Percentiles rank a stretch among this genome's conserved stretches.
Evolutionary conservation across 1,284 basidiomycete species (phyloP).

Genomic region (Stygiomarasmius scandens): DNA sequence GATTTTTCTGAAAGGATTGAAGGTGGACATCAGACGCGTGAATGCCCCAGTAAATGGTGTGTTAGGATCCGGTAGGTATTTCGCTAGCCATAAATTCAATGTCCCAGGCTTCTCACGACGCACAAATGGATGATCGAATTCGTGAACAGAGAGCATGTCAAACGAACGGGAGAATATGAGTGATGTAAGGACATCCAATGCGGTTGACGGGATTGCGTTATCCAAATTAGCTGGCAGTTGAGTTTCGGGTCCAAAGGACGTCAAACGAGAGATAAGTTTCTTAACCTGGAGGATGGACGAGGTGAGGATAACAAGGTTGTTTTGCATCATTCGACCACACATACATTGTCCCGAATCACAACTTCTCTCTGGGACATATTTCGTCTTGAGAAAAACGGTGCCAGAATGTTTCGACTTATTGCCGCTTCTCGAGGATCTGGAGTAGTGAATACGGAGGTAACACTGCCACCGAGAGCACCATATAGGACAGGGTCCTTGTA

Average conservation of each 20-base stretch:
- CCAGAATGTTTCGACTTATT: background rate
- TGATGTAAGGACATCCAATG: conserved; percentile 25
- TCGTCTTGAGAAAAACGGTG: background rate
- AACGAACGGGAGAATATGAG: conserved; percentile 23
- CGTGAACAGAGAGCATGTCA: conserved; percentile 18
- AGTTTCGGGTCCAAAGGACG: conserved; percentile 1
- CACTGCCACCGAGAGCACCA: background rate
- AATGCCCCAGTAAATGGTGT: background rate
- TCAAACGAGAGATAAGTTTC: conserved; percentile 13
- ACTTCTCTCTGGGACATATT: background rate
- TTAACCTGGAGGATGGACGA: conserved; percentile 15
- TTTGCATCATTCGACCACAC: background rate
- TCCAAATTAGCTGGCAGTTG: conserved; percentile 4
- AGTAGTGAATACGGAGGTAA: background rate
- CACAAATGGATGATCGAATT: conserved; percentile 24
- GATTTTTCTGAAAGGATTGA: background rate
- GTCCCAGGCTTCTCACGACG: conserved; percentile 12
- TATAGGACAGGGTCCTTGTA: conserved; percentile 6
- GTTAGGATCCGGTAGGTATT: conserved; percentile 17
- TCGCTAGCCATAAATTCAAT: conserved; percentile 14
- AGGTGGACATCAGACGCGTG: background rate
- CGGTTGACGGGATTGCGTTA: conserved; percentile 9
- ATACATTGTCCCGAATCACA: conserved; percentile 1
- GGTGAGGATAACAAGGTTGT: background rate
- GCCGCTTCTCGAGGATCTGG: conserved; percentile 2